Evolutionary conservation across 2,329 filamentous ascomycete species (phyloP), one percentile per base, ranked within the genome.

Genomic region (Cladosporium sp.): DNA sequence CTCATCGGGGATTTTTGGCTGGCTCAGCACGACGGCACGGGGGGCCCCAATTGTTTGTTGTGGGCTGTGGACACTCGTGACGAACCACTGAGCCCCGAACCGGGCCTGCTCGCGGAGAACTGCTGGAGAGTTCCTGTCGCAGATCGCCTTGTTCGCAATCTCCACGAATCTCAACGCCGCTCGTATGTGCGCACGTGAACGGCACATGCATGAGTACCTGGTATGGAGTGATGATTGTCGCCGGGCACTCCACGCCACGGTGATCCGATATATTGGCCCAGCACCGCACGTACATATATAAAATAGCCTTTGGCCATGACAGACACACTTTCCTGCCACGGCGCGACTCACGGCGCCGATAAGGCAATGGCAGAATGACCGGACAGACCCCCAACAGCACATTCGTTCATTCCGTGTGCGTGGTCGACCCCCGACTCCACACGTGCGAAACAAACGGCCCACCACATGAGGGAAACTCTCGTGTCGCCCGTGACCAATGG

Each of bases 381-480:
- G 40, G 40, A 21, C n/a, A 46, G 21, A n/a, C 21, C 21, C 8
- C 14, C 40, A 46, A 7, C n/a, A 21, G 40, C 40, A 21, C 40
- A 46, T 46, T 12, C n/a, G 52, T 55, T 55, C 52, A 33, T 31
- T 11, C 52, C 26, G 52, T 21, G 18, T 8, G 26, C 37, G 50
- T 16, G 40, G 26, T 31, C 26, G 35, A 29, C n/a, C 57, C 31
- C n/a, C 57, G 37, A 26, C 44, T 52, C 29, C 46, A 62, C 59
- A 62, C 59, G 59, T 28, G 59, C 59, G 46, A 62, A 52, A 52
- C 59, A 46, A 37, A 26, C 44, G 46, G 59, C 44, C 44, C 46
- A 35, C 40, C 46, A 31, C 46, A 52, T 46, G 44, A 62, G 11
- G 23, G 8, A 50, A 62, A 55, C 40, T 62, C 59, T 52, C 28